Evolutionary conservation across 306 rosid species (phyloP), one percentile per base, ranked within the genome.

Genomic region (Vicia sativa): DNA sequence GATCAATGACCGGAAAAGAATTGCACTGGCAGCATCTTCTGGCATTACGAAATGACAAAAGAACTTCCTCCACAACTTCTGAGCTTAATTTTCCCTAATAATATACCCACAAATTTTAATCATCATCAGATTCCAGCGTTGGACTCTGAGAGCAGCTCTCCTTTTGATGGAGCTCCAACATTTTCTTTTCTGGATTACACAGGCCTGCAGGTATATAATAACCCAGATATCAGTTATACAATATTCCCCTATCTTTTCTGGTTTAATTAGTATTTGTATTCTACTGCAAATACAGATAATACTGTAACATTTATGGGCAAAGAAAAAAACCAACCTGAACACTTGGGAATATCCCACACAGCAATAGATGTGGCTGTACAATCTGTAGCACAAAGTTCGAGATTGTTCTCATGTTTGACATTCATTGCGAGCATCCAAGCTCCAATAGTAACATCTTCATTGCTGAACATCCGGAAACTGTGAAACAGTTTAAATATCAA

Each of bases 401-500:
- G 85, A 70, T 79, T 74, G 65, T 91, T 87, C 82, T 95, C 99
- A 63, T 95, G 95, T 44, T 88, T 80, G 73, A 95, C 99, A 80
- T 95, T 95, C 99, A 95, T 95, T 53, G 99, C 96, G 12, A 90
- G 97, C 99, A 95, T 95, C 99, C 96, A 95, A 52, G 96, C 92
- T 57, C 97, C 99, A 75, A 95, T 87, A 15, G 99, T 95, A 43
- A 95, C 99, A 80, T 95, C 99, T 78, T 95, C 99, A 62, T 95
- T 95, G 87, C 92, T 95, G 75, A 95, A 90, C 97, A 95, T 90
- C 69, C 97, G 95, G 74, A 95, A 95, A 82, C 99, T 95, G 95
- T 60, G 11, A 37, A 26, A 26, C 18, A 3, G 38, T 34, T 16
- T 19, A 55, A 55, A 25, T 53, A 21, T 52, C 26, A 55, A 35